Evolutionary conservation across 441 rosid species (phyloP).

Genomic region (Cnidoscolus chayamansa): DNA sequence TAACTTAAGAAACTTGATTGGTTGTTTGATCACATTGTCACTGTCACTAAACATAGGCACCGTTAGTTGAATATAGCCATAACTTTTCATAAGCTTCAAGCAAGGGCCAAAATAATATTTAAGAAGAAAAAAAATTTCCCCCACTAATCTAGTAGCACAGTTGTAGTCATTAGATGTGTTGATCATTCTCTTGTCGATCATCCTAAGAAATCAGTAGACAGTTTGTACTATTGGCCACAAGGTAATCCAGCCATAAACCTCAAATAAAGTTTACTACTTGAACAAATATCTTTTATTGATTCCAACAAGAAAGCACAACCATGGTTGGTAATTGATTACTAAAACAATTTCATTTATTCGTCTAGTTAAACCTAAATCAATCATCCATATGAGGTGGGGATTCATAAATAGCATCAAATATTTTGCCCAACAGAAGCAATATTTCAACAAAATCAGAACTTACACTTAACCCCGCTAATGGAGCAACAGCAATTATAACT

Average conservation of each 20-base stretch:
- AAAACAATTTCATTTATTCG: neutral
- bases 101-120: too few relatives aligned
- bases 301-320: neutral
- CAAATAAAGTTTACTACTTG: neutral
- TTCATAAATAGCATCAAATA: neutral
- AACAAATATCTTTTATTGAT: slow-evolving; percentile 2
- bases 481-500: slow-evolving; percentile 59
- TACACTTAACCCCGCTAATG: slow-evolving; percentile 61
- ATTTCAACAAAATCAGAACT: slow-evolving; percentile 22
- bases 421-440: neutral
- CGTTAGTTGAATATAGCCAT: too few relatives aligned
- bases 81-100: too few relatives aligned
- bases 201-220: neutral
- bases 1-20: too few relatives aligned
- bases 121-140: neutral
- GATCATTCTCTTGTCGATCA: neutral
- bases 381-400: neutral
- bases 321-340: neutral
- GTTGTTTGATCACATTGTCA: too few relatives aligned
- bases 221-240: neutral
- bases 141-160: neutral
- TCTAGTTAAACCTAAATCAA: slow-evolving; percentile 3
- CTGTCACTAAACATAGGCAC: too few relatives aligned
- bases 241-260: neutral
- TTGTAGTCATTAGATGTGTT: neutral